These are phyloP conservation scores for Alternaria sp. DNA, from an alignment of 2,329 filamentous ascomycete genomes.

Conservation along the genomic window DNA sequence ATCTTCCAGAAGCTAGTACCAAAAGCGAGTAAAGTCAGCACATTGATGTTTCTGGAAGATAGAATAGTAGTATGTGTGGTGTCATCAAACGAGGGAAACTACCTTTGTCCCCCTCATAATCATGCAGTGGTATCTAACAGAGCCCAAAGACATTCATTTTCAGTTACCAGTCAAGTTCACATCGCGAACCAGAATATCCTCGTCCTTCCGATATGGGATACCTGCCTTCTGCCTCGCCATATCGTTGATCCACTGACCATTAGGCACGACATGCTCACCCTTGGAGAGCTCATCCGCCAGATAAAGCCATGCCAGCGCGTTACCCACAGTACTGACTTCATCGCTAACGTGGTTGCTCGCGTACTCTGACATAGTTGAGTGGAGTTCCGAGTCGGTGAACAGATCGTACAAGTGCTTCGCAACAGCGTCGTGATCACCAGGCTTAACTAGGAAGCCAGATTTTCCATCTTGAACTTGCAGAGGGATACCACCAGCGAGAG, in stretches of 20 bases:
- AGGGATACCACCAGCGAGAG: slow-evolving; percentile 79
- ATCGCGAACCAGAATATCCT: slow-evolving; percentile 66
- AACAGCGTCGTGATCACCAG: slow-evolving; percentile 74
- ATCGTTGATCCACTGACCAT: slow-evolving; percentile 76
- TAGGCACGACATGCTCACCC: slow-evolving; percentile 64
- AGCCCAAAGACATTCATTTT: background rate
- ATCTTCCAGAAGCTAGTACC: background rate
- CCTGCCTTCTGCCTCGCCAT: slow-evolving; percentile 73
- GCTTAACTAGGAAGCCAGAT: slow-evolving; percentile 77
- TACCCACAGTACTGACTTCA: slow-evolving; percentile 82
- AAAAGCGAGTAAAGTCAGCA: background rate
- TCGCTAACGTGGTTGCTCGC: slow-evolving; percentile 75
- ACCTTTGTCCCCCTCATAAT: no score
- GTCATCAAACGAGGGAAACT: background rate
- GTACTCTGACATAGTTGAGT: slow-evolving; percentile 71
- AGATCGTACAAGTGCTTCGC: slow-evolving; percentile 72
- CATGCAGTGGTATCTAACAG: no score
- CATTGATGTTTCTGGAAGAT: background rate
- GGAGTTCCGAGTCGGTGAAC: slow-evolving; percentile 70
- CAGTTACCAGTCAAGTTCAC: slow-evolving; percentile 10
- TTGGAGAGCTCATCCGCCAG: slow-evolving; percentile 73
- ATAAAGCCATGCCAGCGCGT: slow-evolving; percentile 79
- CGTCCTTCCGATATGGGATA: slow-evolving; percentile 64
- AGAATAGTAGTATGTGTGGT: background rate
- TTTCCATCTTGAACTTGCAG: slow-evolving; percentile 76